Evolutionary conservation across 495 filamentous ascomycete genomes (phyloP).

Genomic region (Physcia stellaris): DNA sequence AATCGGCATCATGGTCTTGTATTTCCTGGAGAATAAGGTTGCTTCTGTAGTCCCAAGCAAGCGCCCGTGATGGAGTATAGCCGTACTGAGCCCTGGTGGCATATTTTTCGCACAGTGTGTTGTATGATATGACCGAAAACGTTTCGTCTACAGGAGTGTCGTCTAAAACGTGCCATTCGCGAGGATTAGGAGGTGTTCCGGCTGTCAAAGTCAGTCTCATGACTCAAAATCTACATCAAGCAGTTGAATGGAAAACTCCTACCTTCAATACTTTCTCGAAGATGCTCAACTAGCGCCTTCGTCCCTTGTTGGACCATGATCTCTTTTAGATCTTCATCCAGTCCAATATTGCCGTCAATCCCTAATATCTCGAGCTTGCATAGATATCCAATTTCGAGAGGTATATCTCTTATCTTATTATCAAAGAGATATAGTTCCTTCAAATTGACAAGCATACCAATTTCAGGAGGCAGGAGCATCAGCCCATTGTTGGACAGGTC

Average conservation of each 20-base stretch:
- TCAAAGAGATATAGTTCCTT: constrained; percentile 72
- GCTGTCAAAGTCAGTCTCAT: constrained; percentile 34
- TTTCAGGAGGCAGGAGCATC: constrained; percentile 70
- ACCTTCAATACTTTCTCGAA: constrained; percentile 78
- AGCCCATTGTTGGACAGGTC: constrained; percentile 84
- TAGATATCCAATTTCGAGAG: constrained; percentile 75
- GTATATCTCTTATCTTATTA: constrained; percentile 70
- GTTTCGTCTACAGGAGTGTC: constrained; percentile 42
- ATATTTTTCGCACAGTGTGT: constrained; percentile 85
- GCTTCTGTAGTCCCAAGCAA: constrained; percentile 76
- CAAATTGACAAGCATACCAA: constrained; percentile 89
- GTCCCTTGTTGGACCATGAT: constrained; percentile 78
- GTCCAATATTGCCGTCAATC: constrained; percentile 81
- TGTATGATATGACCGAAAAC: constrained; percentile 78
- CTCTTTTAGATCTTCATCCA: constrained; percentile 54
- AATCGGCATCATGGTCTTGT: constrained; percentile 65
- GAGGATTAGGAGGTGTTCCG: constrained; percentile 57
- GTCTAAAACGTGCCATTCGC: constrained; percentile 56
- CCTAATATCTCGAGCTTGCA: constrained; percentile 78
- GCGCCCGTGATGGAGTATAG: constrained; percentile 64
- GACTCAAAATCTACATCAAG: not conserved
- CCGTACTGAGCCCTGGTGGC: constrained; percentile 75
- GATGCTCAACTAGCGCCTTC: constrained; percentile 62
- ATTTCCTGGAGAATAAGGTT: constrained; percentile 72
- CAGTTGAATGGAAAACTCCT: constrained; percentile 6